A percentile compares a stretch with the other conserved stretches of the same genome.
phyloP scores from a whole-genome alignment of 495 filamentous ascomycete genomes.

The Collariella sp. region DNA sequence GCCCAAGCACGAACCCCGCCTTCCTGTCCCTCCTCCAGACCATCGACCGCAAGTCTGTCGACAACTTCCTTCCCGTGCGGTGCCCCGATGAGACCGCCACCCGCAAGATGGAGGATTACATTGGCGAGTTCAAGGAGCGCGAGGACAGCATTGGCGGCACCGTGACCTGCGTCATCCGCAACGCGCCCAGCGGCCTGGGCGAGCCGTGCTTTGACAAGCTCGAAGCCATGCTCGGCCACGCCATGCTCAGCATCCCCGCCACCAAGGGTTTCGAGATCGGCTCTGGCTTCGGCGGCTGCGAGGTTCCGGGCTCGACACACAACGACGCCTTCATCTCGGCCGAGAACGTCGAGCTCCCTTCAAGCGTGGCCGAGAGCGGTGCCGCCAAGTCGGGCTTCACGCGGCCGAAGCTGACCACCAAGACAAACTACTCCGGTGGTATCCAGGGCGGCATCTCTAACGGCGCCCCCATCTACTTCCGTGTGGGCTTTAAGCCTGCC shows the following conservation, averaged over 20 bases:
- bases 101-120: conserved; percentile 66
- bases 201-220: conserved; percentile 97
- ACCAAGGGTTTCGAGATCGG: conserved; percentile 97
- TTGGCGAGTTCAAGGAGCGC: conserved; percentile 71
- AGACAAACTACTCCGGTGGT: conserved; percentile 93
- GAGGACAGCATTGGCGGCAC: conserved; percentile 92
- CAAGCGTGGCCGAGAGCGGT: conserved; percentile 31
- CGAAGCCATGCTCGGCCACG: conserved; percentile 86
- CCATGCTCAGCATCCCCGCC: conserved; percentile 94
- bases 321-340: conserved; percentile 81
- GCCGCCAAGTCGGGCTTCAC: conserved; percentile 30
- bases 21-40: conserved; percentile 69
- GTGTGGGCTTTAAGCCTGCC: conserved; percentile 88
- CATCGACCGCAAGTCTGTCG: conserved; percentile 71
- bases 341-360: conserved; percentile 27
- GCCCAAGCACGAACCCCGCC: conserved; percentile 67
- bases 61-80: conserved; percentile 73
- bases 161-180: conserved; percentile 92
- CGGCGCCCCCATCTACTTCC: conserved; percentile 91
- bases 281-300: conserved; percentile 82
- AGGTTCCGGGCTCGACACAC: conserved; percentile 81
- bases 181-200: conserved; percentile 77
- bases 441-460: conserved; percentile 97
- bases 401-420: conserved; percentile 60
- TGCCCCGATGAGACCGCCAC: conserved; percentile 64